Conservation (phyloP, 495 filamentous ascomycete species). For the Hyaloscypha variabilis region DNA sequence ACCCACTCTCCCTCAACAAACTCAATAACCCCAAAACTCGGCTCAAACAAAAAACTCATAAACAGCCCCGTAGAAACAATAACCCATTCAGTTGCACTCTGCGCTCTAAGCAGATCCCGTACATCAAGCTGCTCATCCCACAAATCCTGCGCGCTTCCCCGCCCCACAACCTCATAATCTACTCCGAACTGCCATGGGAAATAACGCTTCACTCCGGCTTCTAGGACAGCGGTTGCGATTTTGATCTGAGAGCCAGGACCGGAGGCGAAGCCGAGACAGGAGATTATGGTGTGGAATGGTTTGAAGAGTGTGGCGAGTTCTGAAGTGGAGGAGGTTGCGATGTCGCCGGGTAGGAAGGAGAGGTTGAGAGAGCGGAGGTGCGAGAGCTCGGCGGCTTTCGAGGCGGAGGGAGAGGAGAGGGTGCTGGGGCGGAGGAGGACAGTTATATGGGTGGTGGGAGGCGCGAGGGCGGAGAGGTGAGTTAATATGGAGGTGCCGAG, state of each 20-base stretch:
- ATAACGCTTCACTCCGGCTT: slow-evolving; percentile 46
- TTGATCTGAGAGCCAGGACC: slow-evolving; percentile 54
- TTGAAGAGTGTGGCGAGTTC: slow-evolving; percentile 48
- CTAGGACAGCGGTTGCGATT: slow-evolving; percentile 50
- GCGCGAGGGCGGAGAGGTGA: slow-evolving; percentile 46
- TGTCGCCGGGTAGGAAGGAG: slow-evolving; percentile 47
- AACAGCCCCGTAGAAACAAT: slow-evolving; percentile 67
- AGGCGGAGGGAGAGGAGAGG: slow-evolving; percentile 36
- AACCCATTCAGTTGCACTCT: slow-evolving; percentile 52
- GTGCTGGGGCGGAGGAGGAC: slow-evolving; percentile 52
- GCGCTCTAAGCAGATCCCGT: slow-evolving; percentile 49
- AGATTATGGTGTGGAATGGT: slow-evolving; percentile 53
- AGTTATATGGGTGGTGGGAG: slow-evolving; percentile 39
- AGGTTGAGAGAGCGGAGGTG: slow-evolving; percentile 40
- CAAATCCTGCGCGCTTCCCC: slow-evolving; percentile 54
- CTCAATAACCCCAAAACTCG: slow-evolving; percentile 58
- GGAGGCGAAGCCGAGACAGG: slow-evolving; percentile 55
- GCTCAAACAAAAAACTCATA: slow-evolving; percentile 63
- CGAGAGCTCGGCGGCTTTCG: slow-evolving; percentile 35
- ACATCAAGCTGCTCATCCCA: slow-evolving; percentile 67
- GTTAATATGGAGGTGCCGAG: slow-evolving; percentile 57
- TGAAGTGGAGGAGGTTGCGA: slow-evolving; percentile 38
- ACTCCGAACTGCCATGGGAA: slow-evolving; percentile 71
- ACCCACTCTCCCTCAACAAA: slow-evolving; percentile 28
- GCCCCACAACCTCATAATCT: slow-evolving; percentile 63